Percentiles rank a stretch among this genome's conserved stretches.
phyloP scores from a whole-genome alignment of 441 rosid genomes.

The Pelargonium cotyledonis region DNA sequence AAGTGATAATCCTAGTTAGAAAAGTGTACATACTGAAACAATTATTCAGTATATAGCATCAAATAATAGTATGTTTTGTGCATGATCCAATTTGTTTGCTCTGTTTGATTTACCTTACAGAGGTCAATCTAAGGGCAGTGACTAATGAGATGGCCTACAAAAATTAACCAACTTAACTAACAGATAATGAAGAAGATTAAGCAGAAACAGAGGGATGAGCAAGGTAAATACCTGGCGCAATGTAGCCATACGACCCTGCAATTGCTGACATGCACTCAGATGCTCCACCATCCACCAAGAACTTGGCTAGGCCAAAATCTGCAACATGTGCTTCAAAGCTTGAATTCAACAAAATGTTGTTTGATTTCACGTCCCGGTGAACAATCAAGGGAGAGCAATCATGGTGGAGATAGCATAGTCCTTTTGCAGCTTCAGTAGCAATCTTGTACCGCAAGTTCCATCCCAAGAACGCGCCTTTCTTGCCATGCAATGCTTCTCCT shows the following conservation, averaged over 20 bases:
- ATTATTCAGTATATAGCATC: neutral
- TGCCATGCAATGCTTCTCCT: constrained; percentile 42
- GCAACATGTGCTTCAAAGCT: constrained; percentile 18
- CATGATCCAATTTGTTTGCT: neutral
- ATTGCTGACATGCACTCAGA: constrained; percentile 11
- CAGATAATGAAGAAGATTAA: neutral
- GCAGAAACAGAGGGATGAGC: neutral
- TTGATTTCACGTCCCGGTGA: constrained; percentile 50
- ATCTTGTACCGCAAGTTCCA: constrained; percentile 48
- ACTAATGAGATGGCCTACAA: neutral
- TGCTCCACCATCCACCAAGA: constrained; percentile 11
- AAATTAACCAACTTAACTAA: neutral
- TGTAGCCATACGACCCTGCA: constrained; percentile 10
- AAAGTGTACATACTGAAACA: neutral
- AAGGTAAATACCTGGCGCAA: constrained; percentile 5
- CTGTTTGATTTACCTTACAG: no score
- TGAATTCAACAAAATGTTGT: constrained; percentile 33
- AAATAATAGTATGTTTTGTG: neutral
- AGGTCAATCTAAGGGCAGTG: neutral
- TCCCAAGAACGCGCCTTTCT: constrained; percentile 35
- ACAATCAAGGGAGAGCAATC: constrained; percentile 48
- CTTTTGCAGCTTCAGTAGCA: constrained; percentile 47
- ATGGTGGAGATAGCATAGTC: constrained; percentile 49
- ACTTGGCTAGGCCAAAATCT: constrained; percentile 10
- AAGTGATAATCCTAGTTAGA: constrained; percentile 1